phyloP scores from a whole-genome alignment of 257 asterid genomes.

The Solanum virginianum region DNA sequence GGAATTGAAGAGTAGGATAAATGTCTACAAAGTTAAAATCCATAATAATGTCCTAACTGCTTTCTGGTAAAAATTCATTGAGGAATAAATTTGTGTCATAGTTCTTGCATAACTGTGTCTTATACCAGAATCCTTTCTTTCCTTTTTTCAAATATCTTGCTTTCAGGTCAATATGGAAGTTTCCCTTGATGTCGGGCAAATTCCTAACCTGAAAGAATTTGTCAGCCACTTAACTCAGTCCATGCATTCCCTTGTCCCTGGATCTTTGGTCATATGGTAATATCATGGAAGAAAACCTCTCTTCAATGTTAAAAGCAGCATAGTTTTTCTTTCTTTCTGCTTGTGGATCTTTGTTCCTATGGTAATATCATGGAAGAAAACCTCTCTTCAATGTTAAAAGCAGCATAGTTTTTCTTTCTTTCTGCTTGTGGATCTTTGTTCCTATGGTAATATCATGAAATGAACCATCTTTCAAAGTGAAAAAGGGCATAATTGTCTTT shows the following conservation, averaged over 20 bases:
- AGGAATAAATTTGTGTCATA: not conserved
- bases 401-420: not conserved
- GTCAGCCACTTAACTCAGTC: constrained; percentile 58
- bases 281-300: not conserved
- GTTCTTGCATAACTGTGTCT: not conserved
- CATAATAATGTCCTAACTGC: not conserved
- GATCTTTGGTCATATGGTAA: constrained; percentile 84
- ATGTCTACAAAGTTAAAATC: not conserved
- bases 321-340: constrained; percentile 1
- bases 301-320: not conserved
- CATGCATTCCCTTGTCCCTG: constrained; percentile 81
- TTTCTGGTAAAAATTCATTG: not conserved
- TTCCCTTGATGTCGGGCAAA: constrained; percentile 41
- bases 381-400: not conserved
- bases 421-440: constrained; percentile 63
- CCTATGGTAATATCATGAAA: constrained; percentile 38
- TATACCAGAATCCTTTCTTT: not conserved
- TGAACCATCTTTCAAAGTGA: not conserved
- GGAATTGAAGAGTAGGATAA: not conserved
- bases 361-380: constrained; percentile 22
- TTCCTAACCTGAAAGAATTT: constrained; percentile 72
- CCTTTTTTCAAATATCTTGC: not conserved
- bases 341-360: constrained; percentile 71
- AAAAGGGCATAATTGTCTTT: not conserved
- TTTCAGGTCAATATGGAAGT: constrained; percentile 84